Percentiles rank a stretch among this genome's conserved stretches.
phyloP scores from a whole-genome alignment of 148 eudicot species.

The Camellia granthamiana region DNA sequence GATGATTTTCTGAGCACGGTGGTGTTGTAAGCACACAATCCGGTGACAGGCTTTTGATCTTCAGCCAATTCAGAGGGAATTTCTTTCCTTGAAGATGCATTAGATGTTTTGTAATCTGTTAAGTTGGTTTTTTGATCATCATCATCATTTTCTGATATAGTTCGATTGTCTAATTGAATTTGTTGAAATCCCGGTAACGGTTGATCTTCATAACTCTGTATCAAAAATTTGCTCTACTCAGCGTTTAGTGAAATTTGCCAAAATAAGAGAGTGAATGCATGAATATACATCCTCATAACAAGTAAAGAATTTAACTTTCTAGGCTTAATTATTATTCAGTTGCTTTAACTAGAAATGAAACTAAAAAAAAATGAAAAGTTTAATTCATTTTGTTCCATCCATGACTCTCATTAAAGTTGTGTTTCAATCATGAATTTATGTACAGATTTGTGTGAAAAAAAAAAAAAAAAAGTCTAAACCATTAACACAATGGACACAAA shows the following conservation, averaged over 20 bases:
- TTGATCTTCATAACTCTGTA: conserved; percentile 85
- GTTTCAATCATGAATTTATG: too few relatives aligned
- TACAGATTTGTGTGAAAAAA: too few relatives aligned
- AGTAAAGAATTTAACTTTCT: too few relatives aligned
- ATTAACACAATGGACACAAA: too few relatives aligned
- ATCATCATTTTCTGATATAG: conserved; percentile 36
- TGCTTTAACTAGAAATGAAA: too few relatives aligned
- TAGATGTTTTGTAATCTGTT: conserved; percentile 36
- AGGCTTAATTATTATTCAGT: too few relatives aligned
- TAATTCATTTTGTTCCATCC: too few relatives aligned
- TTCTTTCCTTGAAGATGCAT: conserved; percentile 47
- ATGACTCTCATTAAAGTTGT: too few relatives aligned
- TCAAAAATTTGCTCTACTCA: neutral
- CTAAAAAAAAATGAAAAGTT: too few relatives aligned
- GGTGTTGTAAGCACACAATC: conserved; percentile 47
- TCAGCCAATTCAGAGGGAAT: conserved; percentile 36
- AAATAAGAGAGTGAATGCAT: neutral
- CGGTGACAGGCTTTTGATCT: conserved; percentile 48
- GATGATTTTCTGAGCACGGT: conserved; percentile 32
- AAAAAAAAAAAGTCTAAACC: too few relatives aligned
- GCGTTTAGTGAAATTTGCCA: neutral
- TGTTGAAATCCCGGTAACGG: conserved; percentile 62
- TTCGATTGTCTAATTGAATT: conserved; percentile 40
- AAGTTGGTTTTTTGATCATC: conserved; percentile 23
- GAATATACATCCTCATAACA: neutral